Base-by-base conservation (phyloP, 2,329 filamentous ascomycete genomes). In the Cercospora berteroae region DNA sequence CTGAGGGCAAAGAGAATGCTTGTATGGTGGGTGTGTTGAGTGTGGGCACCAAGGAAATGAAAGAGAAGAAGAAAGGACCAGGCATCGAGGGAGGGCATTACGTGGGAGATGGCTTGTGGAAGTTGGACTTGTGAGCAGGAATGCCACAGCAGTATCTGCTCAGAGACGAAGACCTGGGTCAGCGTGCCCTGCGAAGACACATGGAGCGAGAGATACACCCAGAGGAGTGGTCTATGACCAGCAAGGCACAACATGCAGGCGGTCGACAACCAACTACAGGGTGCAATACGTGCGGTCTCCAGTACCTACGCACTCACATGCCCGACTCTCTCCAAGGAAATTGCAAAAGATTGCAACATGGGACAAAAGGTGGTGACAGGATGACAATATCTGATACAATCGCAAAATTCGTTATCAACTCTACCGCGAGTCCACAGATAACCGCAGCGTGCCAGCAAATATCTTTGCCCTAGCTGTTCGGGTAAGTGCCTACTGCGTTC, bases 81-180 rank as follows among this genome's bases (percentile, higher is more conserved):
- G 95, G 94, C 16, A 92, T 98, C 73, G 94, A 98, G 83, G 90
- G 93, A 69, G 92, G 92, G 33, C 95, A 99, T 85, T 98, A 90
- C 82, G 79, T 98, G 63, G 95, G 95, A 0, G 95, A 99, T 83
- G 95, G 94, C 18, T 82, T 99, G 74, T 99, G 95, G 95, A 91
- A 85, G 74, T 78, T 96, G 78, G 80, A 81, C 69, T 78, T 87
- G 74, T 67, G 27, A 67, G 39, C 20, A 29, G 60, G 48, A n/a
- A 55, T 55, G 48, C 48, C 48, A 27, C 23, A 27, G 23, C 23
- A 55, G 48, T 55, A 23, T 16, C 10, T 12, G 4, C 25, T 16
- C 13, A n/a, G 23, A 55, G 23, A 27, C 6, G 23, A 12, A n/a
- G 48, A 39, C 36, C 36, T 42, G 36, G 36, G 36, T 8, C 36